Percentiles rank a stretch among this genome's conserved stretches.
Evolutionary conservation across 2,329 filamentous ascomycete species (phyloP).

Genomic region (Endoconidiophora polonica): DNA sequence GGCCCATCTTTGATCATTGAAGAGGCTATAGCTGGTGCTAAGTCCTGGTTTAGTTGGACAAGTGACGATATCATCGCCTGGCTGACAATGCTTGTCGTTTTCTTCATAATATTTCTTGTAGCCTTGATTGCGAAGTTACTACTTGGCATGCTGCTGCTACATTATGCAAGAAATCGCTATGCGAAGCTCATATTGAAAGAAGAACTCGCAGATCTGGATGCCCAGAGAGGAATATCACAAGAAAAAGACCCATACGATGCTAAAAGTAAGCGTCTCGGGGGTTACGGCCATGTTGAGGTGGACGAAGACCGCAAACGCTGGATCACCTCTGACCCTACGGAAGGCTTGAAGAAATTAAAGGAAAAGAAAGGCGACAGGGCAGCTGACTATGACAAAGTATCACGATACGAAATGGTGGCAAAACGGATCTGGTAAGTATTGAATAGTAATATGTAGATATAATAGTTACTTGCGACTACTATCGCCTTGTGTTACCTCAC

Average conservation of each 20-base stretch:
- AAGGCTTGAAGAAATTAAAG: conserved; percentile 42
- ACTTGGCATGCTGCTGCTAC: conserved; percentile 72
- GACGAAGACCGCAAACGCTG: conserved; percentile 71
- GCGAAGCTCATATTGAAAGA: conserved; percentile 62
- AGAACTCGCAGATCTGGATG: conserved; percentile 29
- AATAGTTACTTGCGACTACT: too few species aligned
- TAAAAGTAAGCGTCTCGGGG: conserved; percentile 59
- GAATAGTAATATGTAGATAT: neutral
- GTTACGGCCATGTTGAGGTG: conserved; percentile 73
- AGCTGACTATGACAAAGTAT: conserved; percentile 42
- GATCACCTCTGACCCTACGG: conserved; percentile 74
- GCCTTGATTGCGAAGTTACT: conserved; percentile 72
- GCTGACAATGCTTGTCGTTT: conserved; percentile 69
- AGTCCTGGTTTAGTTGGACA: conserved; percentile 38
- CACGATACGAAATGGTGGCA: conserved; percentile 86
- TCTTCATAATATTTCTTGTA: conserved; percentile 70
- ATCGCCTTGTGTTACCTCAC: too few species aligned
- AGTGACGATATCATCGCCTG: conserved; percentile 60
- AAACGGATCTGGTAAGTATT: conserved; percentile 80
- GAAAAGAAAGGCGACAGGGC: conserved; percentile 31
- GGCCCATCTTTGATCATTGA: conserved; percentile 22
- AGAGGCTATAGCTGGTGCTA: conserved; percentile 19
- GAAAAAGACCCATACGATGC: conserved; percentile 41
- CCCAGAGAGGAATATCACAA: conserved; percentile 20
- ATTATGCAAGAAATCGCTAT: conserved; percentile 65